phyloP scores from a whole-genome alignment of 345 rosid species.

The Gossypium anomalum region DNA sequence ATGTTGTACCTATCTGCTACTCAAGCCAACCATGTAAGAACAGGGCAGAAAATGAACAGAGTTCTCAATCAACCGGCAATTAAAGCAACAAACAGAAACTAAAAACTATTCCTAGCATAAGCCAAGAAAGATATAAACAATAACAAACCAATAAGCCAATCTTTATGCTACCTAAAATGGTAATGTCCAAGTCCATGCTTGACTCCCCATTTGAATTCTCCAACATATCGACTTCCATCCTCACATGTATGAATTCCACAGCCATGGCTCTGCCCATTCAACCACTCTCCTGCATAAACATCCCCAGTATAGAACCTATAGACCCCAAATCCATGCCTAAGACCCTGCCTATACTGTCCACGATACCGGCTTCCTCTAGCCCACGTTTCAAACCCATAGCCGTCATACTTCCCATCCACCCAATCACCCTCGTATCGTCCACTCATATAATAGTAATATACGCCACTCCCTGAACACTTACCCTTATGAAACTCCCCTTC shows the following conservation, averaged over 20 bases:
- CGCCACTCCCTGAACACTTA: constrained; percentile 83
- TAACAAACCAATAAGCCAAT: not conserved
- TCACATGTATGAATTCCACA: constrained; percentile 95
- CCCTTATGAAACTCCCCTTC: constrained; percentile 91
- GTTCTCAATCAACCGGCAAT: not conserved
- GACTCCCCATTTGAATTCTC: constrained; percentile 94
- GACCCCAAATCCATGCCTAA: constrained; percentile 80
- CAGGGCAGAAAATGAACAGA: not conserved
- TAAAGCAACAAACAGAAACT: not conserved
- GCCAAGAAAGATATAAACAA: not conserved
- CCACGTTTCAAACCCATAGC: constrained; percentile 93
- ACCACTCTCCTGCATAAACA: constrained; percentile 95
- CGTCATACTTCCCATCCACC: constrained; percentile 91
- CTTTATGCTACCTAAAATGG: constrained; percentile 67
- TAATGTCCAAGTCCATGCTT: constrained; percentile 96
- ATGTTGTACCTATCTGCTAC: not conserved
- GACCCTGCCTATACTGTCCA: constrained; percentile 84
- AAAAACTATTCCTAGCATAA: not conserved
- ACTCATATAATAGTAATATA: constrained; percentile 84
- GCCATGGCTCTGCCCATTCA: constrained; percentile 94
- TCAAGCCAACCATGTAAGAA: not conserved
- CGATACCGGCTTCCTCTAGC: constrained; percentile 88
- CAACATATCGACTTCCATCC: constrained; percentile 90
- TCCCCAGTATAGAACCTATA: constrained; percentile 93
- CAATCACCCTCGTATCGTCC: constrained; percentile 92